Percentiles rank a stretch among this genome's conserved stretches.
These are phyloP conservation scores for Inonotus obliquus DNA, from an alignment of 1,284 basidiomycete genomes.

Conservation along the genomic window DNA sequence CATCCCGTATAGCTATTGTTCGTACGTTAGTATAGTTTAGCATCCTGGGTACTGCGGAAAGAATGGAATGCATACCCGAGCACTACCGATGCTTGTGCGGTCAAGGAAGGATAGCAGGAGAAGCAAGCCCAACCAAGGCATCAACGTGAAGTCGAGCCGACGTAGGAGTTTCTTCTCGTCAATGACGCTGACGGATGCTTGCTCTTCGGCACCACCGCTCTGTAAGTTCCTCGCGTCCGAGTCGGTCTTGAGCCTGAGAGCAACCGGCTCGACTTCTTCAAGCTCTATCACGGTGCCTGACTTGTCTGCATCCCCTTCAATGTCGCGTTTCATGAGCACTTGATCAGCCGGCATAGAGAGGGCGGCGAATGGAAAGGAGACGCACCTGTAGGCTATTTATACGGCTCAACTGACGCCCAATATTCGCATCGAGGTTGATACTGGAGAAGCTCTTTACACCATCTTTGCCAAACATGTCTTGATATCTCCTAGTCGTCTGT, in stretches of 20 bases:
- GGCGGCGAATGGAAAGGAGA: no score
- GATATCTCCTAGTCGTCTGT: no score
- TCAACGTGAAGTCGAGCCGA: conserved; percentile 58
- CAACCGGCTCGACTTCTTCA: neutral
- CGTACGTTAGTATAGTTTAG: neutral
- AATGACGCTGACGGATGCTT: conserved; percentile 24
- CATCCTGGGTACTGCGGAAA: no score
- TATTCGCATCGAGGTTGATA: no score
- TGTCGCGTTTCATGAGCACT: neutral
- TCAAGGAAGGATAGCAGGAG: conserved; percentile 75
- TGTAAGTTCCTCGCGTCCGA: neutral
- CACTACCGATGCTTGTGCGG: conserved; percentile 79
- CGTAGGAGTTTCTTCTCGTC: conserved; percentile 60
- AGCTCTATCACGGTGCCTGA: neutral
- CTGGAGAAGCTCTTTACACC: no score
- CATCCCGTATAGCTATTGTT: conserved; percentile 47
- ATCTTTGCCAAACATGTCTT: no score
- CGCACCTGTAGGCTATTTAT: no score
- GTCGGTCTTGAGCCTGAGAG: conserved; percentile 1
- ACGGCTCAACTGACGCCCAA: no score
- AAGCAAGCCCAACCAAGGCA: conserved; percentile 69
- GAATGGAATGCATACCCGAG: conserved; percentile 43
- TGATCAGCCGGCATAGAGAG: neutral
- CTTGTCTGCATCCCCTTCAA: neutral
- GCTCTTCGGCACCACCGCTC: neutral